Base-by-base conservation (phyloP, 2,329 filamentous ascomycete species). In the Aulographum hederae region DNA sequence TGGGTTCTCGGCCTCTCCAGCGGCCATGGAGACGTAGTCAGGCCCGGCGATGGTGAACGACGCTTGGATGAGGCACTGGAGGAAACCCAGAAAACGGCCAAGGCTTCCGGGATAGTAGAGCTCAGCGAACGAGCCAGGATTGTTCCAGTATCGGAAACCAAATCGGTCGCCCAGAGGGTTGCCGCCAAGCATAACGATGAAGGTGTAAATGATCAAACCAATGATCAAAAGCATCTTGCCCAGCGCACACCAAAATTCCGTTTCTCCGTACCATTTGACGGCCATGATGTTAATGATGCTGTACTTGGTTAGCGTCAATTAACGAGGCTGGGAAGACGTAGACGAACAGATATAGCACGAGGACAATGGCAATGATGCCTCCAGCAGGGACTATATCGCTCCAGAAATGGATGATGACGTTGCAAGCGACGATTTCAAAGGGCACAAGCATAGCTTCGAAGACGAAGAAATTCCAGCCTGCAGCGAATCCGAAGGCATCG, bases 161-260 rank as follows among this genome's bases (percentile, higher is more conserved):
- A 79, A 79, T 0, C 67, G 59, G 41, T 85, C 76, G 23, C 67
- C 60, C 1, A 71, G 48, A 0, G 82, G 82, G 41, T 86, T 89
- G 3, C 78, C 82, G 5, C 81, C 82, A 1, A 89, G 56, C 74
- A 89, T 86, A 39, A 73, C 70, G 39, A 91, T 64, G 45, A 91
- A 81, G 2, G 81, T 86, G 55, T 80, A 85, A 39, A 71, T 43
- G 40, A 85, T 65, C 31, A 86, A n/a, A 1, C 69, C 76, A 21
- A 82, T 52, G 37, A 79, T 78, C 31, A 84, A 61, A 2, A 84
- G 42, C 3, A 82, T 66, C 48, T 84, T 82, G 33, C 73, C 73
- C 2, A 79, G 48, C 2, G 79, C 73, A 14, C 74, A 69, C 56
- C 68, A 67, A 45, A 91, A 89, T 47, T 89, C 29, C 8, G 18